Evolutionary conservation across 2,329 filamentous ascomycete genomes (phyloP).

Genomic region (Aspergillus ruber): DNA sequence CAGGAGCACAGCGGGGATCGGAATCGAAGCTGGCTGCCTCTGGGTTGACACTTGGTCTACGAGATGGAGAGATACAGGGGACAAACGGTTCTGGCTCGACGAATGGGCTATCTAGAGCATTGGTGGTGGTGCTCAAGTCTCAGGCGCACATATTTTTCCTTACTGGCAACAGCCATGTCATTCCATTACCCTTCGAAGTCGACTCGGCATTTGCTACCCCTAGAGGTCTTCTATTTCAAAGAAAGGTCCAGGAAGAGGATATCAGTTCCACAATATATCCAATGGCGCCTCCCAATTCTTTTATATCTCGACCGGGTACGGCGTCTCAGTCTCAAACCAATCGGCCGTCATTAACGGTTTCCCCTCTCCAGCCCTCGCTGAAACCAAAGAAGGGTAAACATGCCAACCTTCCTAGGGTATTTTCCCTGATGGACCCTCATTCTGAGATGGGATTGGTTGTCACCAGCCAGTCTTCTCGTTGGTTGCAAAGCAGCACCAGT

Average conservation of each 20-base stretch:
- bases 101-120: slow-evolving; percentile 48
- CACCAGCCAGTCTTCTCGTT: slow-evolving; percentile 38
- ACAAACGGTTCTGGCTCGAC: slow-evolving; percentile 12
- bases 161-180: slow-evolving; percentile 75
- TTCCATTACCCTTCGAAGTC: slow-evolving; percentile 92
- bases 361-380: slow-evolving; percentile 50
- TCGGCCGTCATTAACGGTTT: slow-evolving; percentile 46
- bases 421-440: slow-evolving; percentile 78
- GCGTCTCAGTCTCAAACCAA: slow-evolving; percentile 28
- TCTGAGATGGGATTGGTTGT: slow-evolving; percentile 80
- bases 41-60: slow-evolving; percentile 19
- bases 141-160: slow-evolving; percentile 93
- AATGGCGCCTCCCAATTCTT: slow-evolving; percentile 71
- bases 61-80: slow-evolving; percentile 19
- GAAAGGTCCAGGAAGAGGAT: slow-evolving; percentile 52
- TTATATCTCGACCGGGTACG: slow-evolving; percentile 49
- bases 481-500: slow-evolving; percentile 20
- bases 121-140: slow-evolving; percentile 86
- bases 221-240: slow-evolving; percentile 76
- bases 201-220: slow-evolving; percentile 79
- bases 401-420: slow-evolving; percentile 57
- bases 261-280: slow-evolving; percentile 22
- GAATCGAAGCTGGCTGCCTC: slow-evolving; percentile 16
- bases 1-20: slow-evolving; percentile 11
- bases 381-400: slow-evolving; percentile 51